phyloP scores from a whole-genome alignment of 805 yeast species.

The Kodamaea fukazawae region DNA sequence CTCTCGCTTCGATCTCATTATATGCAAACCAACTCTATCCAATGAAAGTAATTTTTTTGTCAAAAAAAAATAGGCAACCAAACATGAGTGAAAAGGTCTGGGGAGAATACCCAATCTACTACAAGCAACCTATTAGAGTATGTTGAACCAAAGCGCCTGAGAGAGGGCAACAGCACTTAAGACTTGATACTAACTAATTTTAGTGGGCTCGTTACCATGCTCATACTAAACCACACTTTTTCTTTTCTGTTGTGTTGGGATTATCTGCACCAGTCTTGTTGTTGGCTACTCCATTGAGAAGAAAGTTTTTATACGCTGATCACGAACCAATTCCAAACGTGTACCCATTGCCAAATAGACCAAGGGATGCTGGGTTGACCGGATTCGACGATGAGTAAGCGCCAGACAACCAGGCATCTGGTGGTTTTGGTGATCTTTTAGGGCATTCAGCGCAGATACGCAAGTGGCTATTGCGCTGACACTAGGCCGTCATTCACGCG shows the following conservation, averaged over 20 bases:
- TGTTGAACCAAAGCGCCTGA: constrained; percentile 22
- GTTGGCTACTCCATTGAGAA: constrained; percentile 64
- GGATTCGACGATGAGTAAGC: constrained; percentile 53
- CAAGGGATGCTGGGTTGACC: constrained; percentile 46
- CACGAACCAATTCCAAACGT: constrained; percentile 63
- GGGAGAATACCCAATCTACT: constrained; percentile 56
- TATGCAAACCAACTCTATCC: constrained; percentile 3
- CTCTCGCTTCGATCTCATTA: too few species aligned
- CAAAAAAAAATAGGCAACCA: not conserved
- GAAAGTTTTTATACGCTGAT: constrained; percentile 62
- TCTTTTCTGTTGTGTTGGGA: constrained; percentile 63
- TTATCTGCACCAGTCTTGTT: constrained; percentile 64
- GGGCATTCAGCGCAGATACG: too few species aligned
- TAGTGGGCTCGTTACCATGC: constrained; percentile 76
- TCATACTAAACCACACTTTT: constrained; percentile 72
- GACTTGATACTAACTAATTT: constrained; percentile 15
- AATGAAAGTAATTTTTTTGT: constrained; percentile 4
- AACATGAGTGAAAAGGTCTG: constrained; percentile 33
- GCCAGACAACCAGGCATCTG: not conserved
- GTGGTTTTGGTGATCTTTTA: not conserved
- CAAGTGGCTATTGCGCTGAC: too few species aligned
- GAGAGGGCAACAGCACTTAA: too few species aligned
- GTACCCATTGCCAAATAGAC: constrained; percentile 55
- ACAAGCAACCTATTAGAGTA: constrained; percentile 62
- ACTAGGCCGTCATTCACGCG: too few species aligned